Conservation (phyloP, 1,284 basidiomycete species). For the Puccinia triticina region DNA sequence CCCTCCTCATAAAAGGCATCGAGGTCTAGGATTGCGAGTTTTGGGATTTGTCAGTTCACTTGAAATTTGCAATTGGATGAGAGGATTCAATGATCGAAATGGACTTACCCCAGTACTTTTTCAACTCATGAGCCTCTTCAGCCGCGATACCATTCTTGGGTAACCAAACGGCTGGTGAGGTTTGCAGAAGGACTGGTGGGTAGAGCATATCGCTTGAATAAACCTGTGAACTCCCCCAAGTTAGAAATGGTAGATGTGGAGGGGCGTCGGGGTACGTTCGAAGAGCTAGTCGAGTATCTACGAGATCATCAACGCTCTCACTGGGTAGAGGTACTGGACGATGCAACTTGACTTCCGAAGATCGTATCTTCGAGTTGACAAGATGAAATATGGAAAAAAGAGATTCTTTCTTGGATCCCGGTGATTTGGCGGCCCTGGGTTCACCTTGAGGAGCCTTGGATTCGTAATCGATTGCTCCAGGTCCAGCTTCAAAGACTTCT, state of each 20-base stretch:
- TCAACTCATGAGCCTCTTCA: conserved; percentile 36
- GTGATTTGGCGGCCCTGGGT: not conserved
- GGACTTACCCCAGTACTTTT: conserved; percentile 44
- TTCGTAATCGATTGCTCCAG: not conserved
- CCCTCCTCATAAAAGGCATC: conserved; percentile 46
- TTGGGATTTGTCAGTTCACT: not conserved
- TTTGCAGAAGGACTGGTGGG: conserved; percentile 39
- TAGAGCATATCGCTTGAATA: conserved; percentile 17
- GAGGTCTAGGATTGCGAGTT: not conserved
- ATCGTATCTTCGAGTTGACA: not conserved
- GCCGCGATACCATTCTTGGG: conserved; percentile 29
- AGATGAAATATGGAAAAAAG: not conserved
- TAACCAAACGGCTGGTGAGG: conserved; percentile 27
- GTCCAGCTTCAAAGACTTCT: conserved; percentile 30
- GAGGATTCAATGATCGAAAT: not conserved
- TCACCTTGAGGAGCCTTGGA: not conserved
- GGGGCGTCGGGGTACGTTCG: conserved; percentile 24
- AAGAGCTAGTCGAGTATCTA: conserved; percentile 35
- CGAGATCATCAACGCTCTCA: conserved; percentile 37
- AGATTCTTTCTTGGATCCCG: not conserved
- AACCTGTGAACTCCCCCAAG: not conserved
- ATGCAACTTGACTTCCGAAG: not conserved
- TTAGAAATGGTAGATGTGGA: conserved; percentile 36
- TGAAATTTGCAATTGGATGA: not conserved
- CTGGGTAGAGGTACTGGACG: conserved; percentile 25